phyloP scores from a whole-genome alignment of 2,329 filamentous ascomycete species.

The Teratosphaeria gauchensis region DNA sequence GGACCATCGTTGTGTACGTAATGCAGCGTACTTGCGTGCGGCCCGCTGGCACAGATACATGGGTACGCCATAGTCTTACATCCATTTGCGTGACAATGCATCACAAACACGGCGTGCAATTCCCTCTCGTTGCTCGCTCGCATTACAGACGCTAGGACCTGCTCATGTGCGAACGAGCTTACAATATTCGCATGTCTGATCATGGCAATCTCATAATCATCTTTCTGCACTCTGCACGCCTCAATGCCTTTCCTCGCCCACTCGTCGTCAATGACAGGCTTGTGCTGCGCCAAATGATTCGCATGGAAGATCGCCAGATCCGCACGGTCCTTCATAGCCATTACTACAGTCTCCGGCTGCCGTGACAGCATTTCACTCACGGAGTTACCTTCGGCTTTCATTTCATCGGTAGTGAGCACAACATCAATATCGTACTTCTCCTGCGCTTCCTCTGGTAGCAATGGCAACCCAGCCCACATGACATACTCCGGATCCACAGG shows the following conservation, averaged over 20 bases:
- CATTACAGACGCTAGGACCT: conserved; percentile 55
- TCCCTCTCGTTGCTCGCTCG: conserved; percentile 68
- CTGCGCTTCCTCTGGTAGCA: conserved; percentile 65
- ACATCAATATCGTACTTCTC: conserved; percentile 51
- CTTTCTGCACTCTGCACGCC: conserved; percentile 71
- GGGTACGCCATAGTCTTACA: conserved; percentile 80
- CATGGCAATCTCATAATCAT: conserved; percentile 71
- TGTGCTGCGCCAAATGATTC: conserved; percentile 56
- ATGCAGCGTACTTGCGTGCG: conserved; percentile 75
- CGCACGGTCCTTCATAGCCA: conserved; percentile 70
- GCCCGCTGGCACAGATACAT: conserved; percentile 72
- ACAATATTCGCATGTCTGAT: conserved; percentile 75
- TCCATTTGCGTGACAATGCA: conserved; percentile 63
- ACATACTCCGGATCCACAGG: conserved; percentile 80
- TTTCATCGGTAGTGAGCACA: conserved; percentile 42
- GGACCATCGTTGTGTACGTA: conserved; percentile 72
- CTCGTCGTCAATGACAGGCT: conserved; percentile 52
- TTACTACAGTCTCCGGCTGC: conserved; percentile 39
- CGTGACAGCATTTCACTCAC: conserved; percentile 36
- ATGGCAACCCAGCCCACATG: conserved; percentile 90
- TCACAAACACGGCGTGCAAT: conserved; percentile 71
- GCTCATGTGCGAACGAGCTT: conserved; percentile 66
- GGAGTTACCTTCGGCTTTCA: conserved; percentile 59
- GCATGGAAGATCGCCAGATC: conserved; percentile 34
- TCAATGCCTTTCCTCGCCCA: conserved; percentile 60